These are phyloP conservation scores for Phytophthora chlamydospora DNA, from an alignment of 352 stramenopile species.

Conservation along the genomic window DNA sequence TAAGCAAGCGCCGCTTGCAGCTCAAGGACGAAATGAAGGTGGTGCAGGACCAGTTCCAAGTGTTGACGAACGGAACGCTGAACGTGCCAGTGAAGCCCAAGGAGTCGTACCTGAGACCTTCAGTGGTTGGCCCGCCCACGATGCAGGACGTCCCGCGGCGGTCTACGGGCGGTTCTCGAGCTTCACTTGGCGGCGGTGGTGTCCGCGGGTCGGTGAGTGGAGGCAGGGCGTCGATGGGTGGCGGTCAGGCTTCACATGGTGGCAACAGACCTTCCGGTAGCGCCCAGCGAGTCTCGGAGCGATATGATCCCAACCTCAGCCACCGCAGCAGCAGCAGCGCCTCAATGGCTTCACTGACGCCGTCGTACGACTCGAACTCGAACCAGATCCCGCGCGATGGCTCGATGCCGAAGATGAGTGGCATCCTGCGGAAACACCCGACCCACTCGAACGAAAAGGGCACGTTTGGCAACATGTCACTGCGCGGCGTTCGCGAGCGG, in stretches of 20 bases:
- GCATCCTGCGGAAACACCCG: slow-evolving; percentile 75
- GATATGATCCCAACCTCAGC: slow-evolving; percentile 34
- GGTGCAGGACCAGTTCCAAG: slow-evolving; percentile 62
- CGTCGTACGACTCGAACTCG: slow-evolving; percentile 63
- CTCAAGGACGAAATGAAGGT: slow-evolving; percentile 81
- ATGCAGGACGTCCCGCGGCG: slow-evolving; percentile 32
- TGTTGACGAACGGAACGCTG: slow-evolving; percentile 45
- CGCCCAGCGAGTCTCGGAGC: slow-evolving; percentile 35
- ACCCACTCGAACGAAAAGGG: slow-evolving; percentile 83
- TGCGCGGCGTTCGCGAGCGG: slow-evolving; percentile 73
- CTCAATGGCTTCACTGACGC: slow-evolving; percentile 55
- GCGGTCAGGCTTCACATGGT: slow-evolving; percentile 16
- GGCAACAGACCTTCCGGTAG: slow-evolving; percentile 10
- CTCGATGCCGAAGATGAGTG: slow-evolving; percentile 51
- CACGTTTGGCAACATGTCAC: slow-evolving; percentile 79
- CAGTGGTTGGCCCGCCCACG: slow-evolving; percentile 33
- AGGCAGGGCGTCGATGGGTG: slow-evolving; percentile 25
- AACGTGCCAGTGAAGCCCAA: slow-evolving; percentile 29
- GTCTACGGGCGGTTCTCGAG: slow-evolving; percentile 36
- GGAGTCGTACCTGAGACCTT: slow-evolving; percentile 40
- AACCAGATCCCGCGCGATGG: slow-evolving; percentile 40
- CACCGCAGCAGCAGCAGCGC: slow-evolving; percentile 61
- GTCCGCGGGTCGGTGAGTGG: slow-evolving; percentile 30
- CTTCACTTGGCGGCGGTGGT: slow-evolving; percentile 38
- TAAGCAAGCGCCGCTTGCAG: slow-evolving; percentile 61